These are phyloP conservation scores for Colletotrichum lupini DNA, from an alignment of 2,329 filamentous ascomycete genomes.

Conservation along the genomic window DNA sequence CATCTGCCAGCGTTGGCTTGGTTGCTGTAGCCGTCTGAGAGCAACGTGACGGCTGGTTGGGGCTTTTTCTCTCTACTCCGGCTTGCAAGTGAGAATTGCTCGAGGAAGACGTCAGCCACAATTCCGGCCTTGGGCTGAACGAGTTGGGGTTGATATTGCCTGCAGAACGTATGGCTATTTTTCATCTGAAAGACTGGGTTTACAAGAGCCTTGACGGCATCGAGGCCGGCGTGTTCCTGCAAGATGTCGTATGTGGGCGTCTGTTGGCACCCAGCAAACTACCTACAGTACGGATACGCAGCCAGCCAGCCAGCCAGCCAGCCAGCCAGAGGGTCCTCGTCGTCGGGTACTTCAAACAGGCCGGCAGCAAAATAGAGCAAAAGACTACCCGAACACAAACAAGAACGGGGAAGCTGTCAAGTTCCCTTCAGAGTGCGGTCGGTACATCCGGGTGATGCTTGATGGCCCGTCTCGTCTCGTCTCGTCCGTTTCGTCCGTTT, in stretches of 20 bases:
- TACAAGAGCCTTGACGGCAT: background rate
- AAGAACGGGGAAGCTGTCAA: slow-evolving; percentile 21
- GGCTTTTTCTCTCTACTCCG: background rate
- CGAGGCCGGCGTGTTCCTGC: slow-evolving; percentile 24
- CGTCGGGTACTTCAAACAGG: background rate
- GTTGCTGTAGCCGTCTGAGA: slow-evolving; percentile 12
- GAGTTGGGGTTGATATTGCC: background rate
- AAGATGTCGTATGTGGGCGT: slow-evolving; percentile 31
- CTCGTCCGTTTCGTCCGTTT: slow-evolving; percentile 14
- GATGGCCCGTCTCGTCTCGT: slow-evolving; percentile 5
- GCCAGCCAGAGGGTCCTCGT: background rate
- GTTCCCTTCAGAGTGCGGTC: slow-evolving; percentile 32
- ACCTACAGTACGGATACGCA: background rate
- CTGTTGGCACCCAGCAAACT: background rate
- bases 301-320: background rate
- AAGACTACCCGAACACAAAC: slow-evolving; percentile 14
- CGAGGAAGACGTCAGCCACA: background rate
- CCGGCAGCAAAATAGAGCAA: background rate
- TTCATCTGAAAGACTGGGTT: slow-evolving; percentile 7
- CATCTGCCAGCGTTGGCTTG: slow-evolving; percentile 16
- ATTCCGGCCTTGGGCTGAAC: background rate
- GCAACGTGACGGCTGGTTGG: background rate
- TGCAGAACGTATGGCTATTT: slow-evolving; percentile 8
- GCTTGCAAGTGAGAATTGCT: background rate
- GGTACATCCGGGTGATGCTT: slow-evolving; percentile 30